Base-by-base conservation (phyloP, 352 stramenopile genomes). In the Phytopythium sindhum region DNA sequence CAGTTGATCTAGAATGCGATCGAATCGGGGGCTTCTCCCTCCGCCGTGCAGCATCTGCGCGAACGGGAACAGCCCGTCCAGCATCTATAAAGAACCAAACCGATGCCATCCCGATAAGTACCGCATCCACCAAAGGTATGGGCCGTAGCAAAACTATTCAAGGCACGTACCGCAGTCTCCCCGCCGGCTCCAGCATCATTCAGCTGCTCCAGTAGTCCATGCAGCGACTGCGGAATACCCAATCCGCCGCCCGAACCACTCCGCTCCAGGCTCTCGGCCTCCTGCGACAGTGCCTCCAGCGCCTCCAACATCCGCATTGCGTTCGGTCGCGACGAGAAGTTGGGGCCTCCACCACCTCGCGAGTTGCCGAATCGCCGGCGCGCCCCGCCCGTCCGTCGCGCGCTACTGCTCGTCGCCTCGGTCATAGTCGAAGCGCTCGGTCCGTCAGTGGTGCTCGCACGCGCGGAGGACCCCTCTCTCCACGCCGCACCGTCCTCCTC, bases 11-110 rank as follows among this genome's bases (percentile, higher is more conserved):
- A 88, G 65, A 24, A 83, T 75, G 28, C 73, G 65, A 33, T 81
- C 67, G 66, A 85, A 89, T 0, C 75, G 69, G 41, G 64, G 47
- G 56, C 65, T 60, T 35, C 73, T 62, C 9, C 60, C 29, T 21
- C 48, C 51, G n/a, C 58, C 63, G 37, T 80, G 70, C 2, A 90
- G 57, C 12, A 90, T 35, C 62, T 89, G 81, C 23, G 75, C 75
- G 24, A 90, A 81, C 17, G 81, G 81, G 33, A 86, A 78, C 37
- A 89, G 54, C 8, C 74, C 73, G 23, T 67, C 64, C 57, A 87
- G 73, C 51, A 60, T 50, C 35, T 73, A 19, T 28, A 50, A 47
- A 21, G 15, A 56, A 19, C 19, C 39, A 45, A n/a, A 29, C 31
- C 42, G 33, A 35, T 17, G 26, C 31, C n/a, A 50, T 15, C 19